These are phyloP conservation scores for Spiraea crenata DNA, from an alignment of 331 rosid species.

Conservation along the genomic window DNA sequence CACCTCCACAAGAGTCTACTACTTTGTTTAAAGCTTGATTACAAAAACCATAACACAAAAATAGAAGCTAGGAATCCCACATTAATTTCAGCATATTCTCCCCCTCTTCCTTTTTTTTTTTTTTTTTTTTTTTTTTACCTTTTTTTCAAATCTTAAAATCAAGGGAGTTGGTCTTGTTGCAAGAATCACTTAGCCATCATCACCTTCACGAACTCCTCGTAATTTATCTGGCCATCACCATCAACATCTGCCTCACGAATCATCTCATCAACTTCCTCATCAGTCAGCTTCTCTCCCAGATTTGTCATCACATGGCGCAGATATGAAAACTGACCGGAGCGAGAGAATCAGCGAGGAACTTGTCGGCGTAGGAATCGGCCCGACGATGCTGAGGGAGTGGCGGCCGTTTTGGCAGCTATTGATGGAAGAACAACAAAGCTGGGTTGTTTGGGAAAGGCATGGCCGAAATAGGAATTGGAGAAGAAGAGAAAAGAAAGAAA, in stretches of 20 bases:
- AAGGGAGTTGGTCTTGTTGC: not conserved
- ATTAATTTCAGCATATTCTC: not conserved
- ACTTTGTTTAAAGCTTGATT: not conserved
- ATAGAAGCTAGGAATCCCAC: conserved; percentile 15
- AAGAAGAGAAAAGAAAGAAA: too few relatives aligned
- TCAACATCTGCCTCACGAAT: conserved; percentile 47
- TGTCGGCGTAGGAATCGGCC: too few relatives aligned
- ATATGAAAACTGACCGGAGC: too few relatives aligned
- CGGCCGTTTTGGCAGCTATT: too few relatives aligned
- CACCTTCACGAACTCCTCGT: conserved; percentile 28
- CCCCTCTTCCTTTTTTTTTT: not conserved
- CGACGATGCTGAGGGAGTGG: too few relatives aligned
- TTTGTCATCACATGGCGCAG: conserved; percentile 49
- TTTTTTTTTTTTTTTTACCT: not conserved
- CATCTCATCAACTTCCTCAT: conserved; percentile 45
- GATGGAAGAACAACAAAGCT: too few relatives aligned
- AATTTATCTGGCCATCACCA: conserved; percentile 31
- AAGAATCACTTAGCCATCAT: conserved; percentile 26
- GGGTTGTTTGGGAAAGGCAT: too few relatives aligned
- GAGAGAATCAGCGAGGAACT: too few relatives aligned
- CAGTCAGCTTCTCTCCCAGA: conserved; percentile 45
- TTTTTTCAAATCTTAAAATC: not conserved
- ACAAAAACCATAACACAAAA: conserved; percentile 14
- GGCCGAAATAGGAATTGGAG: too few relatives aligned
- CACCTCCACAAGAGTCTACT: not conserved